Conservation (phyloP, 768 basidiomycete species). For the Nidula microcarpa region DNA sequence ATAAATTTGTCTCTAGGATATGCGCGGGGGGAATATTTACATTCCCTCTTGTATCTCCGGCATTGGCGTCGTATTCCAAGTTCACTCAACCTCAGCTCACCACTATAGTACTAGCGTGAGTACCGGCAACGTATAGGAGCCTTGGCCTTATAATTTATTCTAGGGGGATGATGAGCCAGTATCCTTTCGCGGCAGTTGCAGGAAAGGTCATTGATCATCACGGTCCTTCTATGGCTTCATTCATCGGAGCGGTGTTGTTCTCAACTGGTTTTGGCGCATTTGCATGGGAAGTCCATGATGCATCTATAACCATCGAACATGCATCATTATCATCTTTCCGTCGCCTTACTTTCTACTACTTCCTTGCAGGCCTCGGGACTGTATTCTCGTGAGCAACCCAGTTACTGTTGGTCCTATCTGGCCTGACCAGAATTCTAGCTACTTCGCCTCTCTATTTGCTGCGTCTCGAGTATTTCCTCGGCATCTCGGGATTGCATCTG, state of each 20-base stretch:
- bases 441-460: conserved; percentile 73
- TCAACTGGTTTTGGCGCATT: conserved; percentile 60
- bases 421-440: conserved; percentile 24
- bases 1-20: conserved; percentile 39
- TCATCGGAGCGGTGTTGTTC: conserved; percentile 58
- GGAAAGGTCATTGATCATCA: conserved; percentile 66
- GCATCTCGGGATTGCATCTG: conserved; percentile 64
- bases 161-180: conserved; percentile 83
- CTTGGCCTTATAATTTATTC: conserved; percentile 2
- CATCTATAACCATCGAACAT: conserved; percentile 31
- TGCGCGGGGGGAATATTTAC: conserved; percentile 79
- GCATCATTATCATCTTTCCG: conserved; percentile 45
- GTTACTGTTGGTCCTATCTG: no score
- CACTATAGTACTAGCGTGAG: conserved; percentile 74
- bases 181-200: conserved; percentile 67
- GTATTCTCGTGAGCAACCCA: conserved; percentile 61
- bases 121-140: background rate
- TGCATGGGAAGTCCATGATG: conserved; percentile 49
- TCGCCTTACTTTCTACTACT: conserved; percentile 53
- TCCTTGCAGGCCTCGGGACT: conserved; percentile 62
- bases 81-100: conserved; percentile 77
- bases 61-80: conserved; percentile 53
- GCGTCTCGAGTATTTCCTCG: conserved; percentile 69
- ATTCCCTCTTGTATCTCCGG: conserved; percentile 72
- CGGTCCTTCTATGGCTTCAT: conserved; percentile 68